Evolutionary conservation across 805 yeast genomes (phyloP).

Genomic region (Komagataella pseudopastoris): DNA sequence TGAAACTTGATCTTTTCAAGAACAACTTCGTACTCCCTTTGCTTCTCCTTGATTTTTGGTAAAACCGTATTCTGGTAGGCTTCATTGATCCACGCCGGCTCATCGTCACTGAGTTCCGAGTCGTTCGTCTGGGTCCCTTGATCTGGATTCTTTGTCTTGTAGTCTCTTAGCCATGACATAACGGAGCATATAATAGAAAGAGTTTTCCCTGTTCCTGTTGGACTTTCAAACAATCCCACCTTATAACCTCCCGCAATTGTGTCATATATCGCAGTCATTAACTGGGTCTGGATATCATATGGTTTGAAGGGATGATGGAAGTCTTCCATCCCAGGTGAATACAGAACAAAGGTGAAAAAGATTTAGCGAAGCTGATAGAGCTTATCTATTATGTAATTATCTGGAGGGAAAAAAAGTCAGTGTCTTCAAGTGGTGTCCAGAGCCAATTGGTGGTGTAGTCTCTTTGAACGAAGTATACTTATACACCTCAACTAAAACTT

Average conservation of each 20-base stretch:
- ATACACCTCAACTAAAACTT: background rate
- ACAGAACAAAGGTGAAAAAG: background rate
- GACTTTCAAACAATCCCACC: conserved; percentile 79
- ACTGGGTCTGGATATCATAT: conserved; percentile 59
- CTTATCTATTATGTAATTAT: background rate
- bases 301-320: conserved; percentile 76
- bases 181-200: conserved; percentile 76
- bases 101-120: conserved; percentile 22
- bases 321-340: background rate
- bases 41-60: conserved; percentile 13
- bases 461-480: too few species aligned
- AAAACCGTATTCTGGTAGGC: conserved; percentile 20
- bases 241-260: conserved; percentile 40
- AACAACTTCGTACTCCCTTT: conserved; percentile 26
- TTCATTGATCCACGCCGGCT: conserved; percentile 25
- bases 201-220: conserved; percentile 93
- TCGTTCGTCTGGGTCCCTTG: conserved; percentile 10
- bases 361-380: background rate
- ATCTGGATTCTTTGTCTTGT: conserved; percentile 6
- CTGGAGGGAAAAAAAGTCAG: background rate
- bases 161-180: conserved; percentile 65
- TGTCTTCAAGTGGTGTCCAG: too few species aligned
- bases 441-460: too few species aligned
- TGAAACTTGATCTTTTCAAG: conserved; percentile 20
- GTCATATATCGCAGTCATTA: conserved; percentile 66